Percentiles rank a stretch among this genome's conserved stretches.
Conservation (phyloP, 2,329 filamentous ascomycete species). For the Calonectria multiphialidica region DNA sequence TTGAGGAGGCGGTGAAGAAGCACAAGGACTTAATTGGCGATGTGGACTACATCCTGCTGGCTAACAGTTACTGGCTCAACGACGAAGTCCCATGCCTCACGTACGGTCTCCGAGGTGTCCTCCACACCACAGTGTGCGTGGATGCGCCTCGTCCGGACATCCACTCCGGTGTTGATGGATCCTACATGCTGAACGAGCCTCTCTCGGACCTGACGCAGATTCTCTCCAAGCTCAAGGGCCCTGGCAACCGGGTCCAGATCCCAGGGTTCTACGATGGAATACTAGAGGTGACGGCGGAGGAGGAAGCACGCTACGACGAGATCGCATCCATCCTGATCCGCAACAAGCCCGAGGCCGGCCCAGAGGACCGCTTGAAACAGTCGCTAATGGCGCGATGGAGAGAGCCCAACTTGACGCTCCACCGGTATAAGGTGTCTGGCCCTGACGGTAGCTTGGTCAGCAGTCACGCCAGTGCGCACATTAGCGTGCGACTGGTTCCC, state of each 20-base stretch:
- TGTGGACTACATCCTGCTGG: constrained; percentile 93
- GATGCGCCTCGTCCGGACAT: constrained; percentile 89
- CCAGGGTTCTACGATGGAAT: constrained; percentile 92
- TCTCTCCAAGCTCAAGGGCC: constrained; percentile 84
- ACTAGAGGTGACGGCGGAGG: constrained; percentile 78
- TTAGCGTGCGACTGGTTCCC: constrained; percentile 92
- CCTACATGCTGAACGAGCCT: constrained; percentile 88
- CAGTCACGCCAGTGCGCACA: constrained; percentile 85
- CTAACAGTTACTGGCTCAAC: constrained; percentile 99
- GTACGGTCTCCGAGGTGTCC: constrained; percentile 91
- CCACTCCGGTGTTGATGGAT: constrained; percentile 97
- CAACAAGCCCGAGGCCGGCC: constrained; percentile 71
- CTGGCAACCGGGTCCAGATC: constrained; percentile 84
- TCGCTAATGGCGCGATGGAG: constrained; percentile 95
- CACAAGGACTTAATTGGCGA: constrained; percentile 89
- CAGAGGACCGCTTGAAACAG: constrained; percentile 78
- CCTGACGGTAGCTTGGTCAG: constrained; percentile 94
- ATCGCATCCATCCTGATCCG: constrained; percentile 83
- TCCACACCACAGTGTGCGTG: constrained; percentile 91
- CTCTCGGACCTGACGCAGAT: constrained; percentile 91
- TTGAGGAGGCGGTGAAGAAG: constrained; percentile 83
- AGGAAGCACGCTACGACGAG: constrained; percentile 85
- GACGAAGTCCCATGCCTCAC: constrained; percentile 96
- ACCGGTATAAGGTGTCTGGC: constrained; percentile 92
- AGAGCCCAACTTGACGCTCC: constrained; percentile 93